A percentile compares a stretch with the other conserved stretches of the same genome.
Conservation (phyloP, 495 filamentous ascomycete species). For the Penicillium daleae region DNA sequence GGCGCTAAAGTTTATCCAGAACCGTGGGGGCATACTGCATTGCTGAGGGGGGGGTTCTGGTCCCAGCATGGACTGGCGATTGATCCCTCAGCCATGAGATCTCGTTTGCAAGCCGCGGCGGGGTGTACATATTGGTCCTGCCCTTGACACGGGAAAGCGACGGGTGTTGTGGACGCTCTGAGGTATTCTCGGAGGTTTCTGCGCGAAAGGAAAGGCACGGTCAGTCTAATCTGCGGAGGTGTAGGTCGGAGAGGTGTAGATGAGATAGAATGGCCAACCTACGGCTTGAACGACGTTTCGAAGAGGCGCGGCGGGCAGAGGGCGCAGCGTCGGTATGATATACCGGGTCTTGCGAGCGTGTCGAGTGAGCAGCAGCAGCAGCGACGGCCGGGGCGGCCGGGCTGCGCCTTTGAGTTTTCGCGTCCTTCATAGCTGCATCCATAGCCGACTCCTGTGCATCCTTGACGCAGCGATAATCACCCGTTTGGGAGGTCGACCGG, state of each 20-base stretch:
- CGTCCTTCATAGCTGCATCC: slow-evolving; percentile 36
- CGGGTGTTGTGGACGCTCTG: slow-evolving; percentile 38
- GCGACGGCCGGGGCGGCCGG: slow-evolving; percentile 29
- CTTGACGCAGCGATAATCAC: slow-evolving; percentile 37
- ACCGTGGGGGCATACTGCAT: slow-evolving; percentile 21
- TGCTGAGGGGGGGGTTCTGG: slow-evolving; percentile 29
- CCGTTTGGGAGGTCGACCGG: slow-evolving; percentile 26
- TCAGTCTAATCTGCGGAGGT: background rate
- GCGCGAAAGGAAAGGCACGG: background rate
- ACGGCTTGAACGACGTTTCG: slow-evolving; percentile 31
- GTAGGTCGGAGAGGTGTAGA: background rate
- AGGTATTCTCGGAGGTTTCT: slow-evolving; percentile 18
- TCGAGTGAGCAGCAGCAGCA: slow-evolving; percentile 2
- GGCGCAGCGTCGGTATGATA: slow-evolving; percentile 34
- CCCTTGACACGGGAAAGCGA: slow-evolving; percentile 46
- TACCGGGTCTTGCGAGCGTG: slow-evolving; percentile 30
- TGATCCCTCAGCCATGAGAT: slow-evolving; percentile 44
- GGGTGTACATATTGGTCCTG: slow-evolving; percentile 42
- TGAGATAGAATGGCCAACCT: slow-evolving; percentile 13
- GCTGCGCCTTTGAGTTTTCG: slow-evolving; percentile 33
- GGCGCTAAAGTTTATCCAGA: background rate
- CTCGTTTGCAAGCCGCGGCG: slow-evolving; percentile 34
- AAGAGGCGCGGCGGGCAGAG: slow-evolving; percentile 24
- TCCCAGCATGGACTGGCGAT: slow-evolving; percentile 27
- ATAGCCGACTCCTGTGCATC: slow-evolving; percentile 33